These are phyloP conservation scores for Lachnellula suecica DNA, from an alignment of 2,329 filamentous ascomycete species.

Conservation along the genomic window DNA sequence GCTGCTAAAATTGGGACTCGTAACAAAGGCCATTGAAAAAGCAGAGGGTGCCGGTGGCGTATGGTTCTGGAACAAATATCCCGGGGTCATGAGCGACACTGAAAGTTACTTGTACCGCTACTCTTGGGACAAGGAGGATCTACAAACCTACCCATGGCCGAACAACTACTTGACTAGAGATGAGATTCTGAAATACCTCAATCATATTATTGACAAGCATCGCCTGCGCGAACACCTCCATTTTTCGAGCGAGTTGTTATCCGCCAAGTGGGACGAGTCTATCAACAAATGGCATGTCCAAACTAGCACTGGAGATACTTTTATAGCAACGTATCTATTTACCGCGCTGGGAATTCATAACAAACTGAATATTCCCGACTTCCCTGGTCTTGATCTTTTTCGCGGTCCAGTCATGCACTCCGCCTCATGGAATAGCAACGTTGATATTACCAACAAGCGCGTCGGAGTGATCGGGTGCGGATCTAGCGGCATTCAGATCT, in stretches of 20 bases:
- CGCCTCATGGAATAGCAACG: slow-evolving; percentile 39
- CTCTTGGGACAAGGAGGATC: slow-evolving; percentile 23
- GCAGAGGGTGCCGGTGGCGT: slow-evolving; percentile 50
- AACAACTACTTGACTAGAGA: slow-evolving; percentile 50
- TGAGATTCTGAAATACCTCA: slow-evolving; percentile 51
- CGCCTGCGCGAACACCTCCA: slow-evolving; percentile 53
- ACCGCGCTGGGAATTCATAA: slow-evolving; percentile 17
- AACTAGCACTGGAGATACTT: slow-evolving; percentile 32
- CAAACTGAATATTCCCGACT: slow-evolving; percentile 27
- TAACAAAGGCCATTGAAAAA: slow-evolving; percentile 38
- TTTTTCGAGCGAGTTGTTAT: slow-evolving; percentile 52
- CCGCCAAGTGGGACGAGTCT: slow-evolving; percentile 52
- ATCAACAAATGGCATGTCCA: slow-evolving; percentile 47
- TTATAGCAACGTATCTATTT: slow-evolving; percentile 14
- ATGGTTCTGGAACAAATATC: slow-evolving; percentile 56
- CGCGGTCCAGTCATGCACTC: slow-evolving; percentile 43
- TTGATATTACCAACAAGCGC: slow-evolving; percentile 31
- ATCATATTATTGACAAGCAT: slow-evolving; percentile 50
- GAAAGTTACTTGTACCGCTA: slow-evolving; percentile 20
- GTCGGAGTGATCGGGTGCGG: slow-evolving; percentile 37
- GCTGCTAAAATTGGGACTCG: slow-evolving; percentile 35
- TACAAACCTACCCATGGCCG: slow-evolving; percentile 17
- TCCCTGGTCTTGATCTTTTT: slow-evolving; percentile 47
- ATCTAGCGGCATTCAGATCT: slow-evolving; percentile 34
- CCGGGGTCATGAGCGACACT: slow-evolving; percentile 38